Base-by-base conservation (phyloP, 306 rosid species). In the Lathyrus aphaca region DNA sequence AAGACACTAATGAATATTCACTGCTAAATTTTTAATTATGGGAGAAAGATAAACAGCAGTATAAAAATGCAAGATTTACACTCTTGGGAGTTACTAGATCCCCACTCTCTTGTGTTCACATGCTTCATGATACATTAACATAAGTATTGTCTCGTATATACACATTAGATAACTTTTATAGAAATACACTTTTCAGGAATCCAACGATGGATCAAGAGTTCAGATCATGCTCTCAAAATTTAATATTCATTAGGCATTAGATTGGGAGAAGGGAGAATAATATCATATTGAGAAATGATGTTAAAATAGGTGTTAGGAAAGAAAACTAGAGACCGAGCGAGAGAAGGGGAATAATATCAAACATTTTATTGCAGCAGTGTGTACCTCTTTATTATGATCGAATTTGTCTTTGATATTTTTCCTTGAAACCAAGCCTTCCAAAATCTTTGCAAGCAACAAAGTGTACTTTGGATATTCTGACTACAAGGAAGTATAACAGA, bases 391-490 rank as follows among this genome's bases (percentile, higher is more conserved):
- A 69, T 73, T 13, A 75, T 84, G 88, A 68, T 17, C 23, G 60
- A 77, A 51, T 68, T 79, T 88, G 77, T 87, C 96, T 81, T 78
- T 79, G 57, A 80, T 74, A 69, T 80, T 78, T 68, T 64, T 77
- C 68, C 74, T 85, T 64, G 90, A 84, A 85, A 90, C 71, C 53
- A 94, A 67, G 73, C 89, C 89, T 80, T 90, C 97, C 89, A 94
- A 85, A 76, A 88, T 80, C 81, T 87, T 90, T 27, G 91, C 81
- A 80, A 90, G 89, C 85, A 94, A 77, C 14, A 85, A 86, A 57
- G 96, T 91, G 85, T 94, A 66, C 44, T 80, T 79, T 63, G 98
- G 96, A 76, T 94, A 91, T 77, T 94, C 98, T 64, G 84, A 76
- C 98, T 94, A 91, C 80, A 84, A 76, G 43, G 43, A 63, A 80